Base-by-base conservation (phyloP, 2,329 filamentous ascomycete species). In the Aureobasidium sp. region DNA sequence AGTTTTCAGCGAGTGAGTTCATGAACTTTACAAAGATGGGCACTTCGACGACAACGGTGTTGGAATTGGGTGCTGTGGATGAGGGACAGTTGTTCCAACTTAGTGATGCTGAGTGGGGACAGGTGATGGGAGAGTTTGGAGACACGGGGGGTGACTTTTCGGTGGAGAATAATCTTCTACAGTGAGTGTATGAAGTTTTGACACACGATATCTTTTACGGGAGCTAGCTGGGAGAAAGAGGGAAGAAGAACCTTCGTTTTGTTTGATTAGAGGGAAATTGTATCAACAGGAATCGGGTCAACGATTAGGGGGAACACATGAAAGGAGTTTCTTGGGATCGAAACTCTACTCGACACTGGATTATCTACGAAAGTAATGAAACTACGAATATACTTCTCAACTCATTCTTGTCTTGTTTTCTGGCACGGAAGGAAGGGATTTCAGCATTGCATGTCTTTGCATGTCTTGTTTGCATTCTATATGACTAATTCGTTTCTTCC, bases 51-150 rank as follows among this genome's bases (percentile, higher is more conserved):
- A 32, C 25, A 6, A 59, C 57, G 30, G 37, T 59, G 42, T n/a
- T 59, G n/a, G 57, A 59, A 25, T 13, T 59, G n/a, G 45, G 45
- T 7, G 57, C 57, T 36, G 57, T 59, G 34, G 57, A 59, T 16
- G 44, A 49, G 7, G 16, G n/a, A 3, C 45, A 59, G 6, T 9
- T 59, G 0, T 59, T 59, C 11, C 57, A 59, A 27, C 45, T 59
- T 36, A 59, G 57, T 50, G 57, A 59, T 41, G 57, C 45, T 2
- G 57, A 59, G 45, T 59, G 57, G 57, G 57, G 57, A 5, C 57
- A 49, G 11, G 57, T 59, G 2, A 49, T 59, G 55, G 53, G 53
- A 15, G 53, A 57, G 21, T 57, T 57, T 29, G 53, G 53, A 5
- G 41, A 57, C n/a, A 13, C 21, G 21, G 21, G 16, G 5, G 50